Evolutionary conservation across 768 basidiomycete genomes (phyloP), one percentile per base, ranked within the genome.

Genomic region (Ramaria rubella): DNA sequence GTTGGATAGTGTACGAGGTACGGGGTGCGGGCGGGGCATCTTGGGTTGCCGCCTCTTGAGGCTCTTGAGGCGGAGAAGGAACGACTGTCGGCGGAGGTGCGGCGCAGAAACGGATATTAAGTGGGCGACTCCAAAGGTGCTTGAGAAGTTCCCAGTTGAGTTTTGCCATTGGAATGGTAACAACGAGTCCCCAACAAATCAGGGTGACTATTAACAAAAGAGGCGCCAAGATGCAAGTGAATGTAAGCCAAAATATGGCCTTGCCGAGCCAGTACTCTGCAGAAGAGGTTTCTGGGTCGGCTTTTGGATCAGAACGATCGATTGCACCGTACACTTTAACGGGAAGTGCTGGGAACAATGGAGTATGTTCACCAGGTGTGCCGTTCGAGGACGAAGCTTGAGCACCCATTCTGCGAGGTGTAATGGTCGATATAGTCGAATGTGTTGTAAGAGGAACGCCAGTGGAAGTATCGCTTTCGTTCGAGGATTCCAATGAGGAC

Each of bases 91-190:
- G 74, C 14, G 83, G 78, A 0, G 88, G 94, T 8, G 96, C 87
- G 3, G 93, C 82, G 62, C 94, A 94, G 75, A 99, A 98, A 53
- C 95, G 90, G 61, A 99, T 87, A 38, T 79, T 78, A 29, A 85
- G 84, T 0, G 96, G 94, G 59, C 86, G 84, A 52, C 77, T 70
- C 65, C 86, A 84, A 50, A 99, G 77, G 68, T 90, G 80, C 45
- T 85, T 83, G 66, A 98, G 78, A 43, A 99, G 79, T n/a, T 83
- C 90, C 95, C 95, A 98, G 62, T 85, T 91, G 50, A 99, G 79
- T 68, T 88, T 95, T 30, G 94, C 96, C 96, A 99, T 99, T 3
- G 96, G 96, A 61, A 99, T 89, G 56, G 94, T 90, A 67, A 99
- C 78, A 59, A 99, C 85, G 59, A 93, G 77, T n/a, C 79, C 93